Evolutionary conservation across 768 basidiomycete genomes (phyloP).

Genomic region (Galerina sulciceps): DNA sequence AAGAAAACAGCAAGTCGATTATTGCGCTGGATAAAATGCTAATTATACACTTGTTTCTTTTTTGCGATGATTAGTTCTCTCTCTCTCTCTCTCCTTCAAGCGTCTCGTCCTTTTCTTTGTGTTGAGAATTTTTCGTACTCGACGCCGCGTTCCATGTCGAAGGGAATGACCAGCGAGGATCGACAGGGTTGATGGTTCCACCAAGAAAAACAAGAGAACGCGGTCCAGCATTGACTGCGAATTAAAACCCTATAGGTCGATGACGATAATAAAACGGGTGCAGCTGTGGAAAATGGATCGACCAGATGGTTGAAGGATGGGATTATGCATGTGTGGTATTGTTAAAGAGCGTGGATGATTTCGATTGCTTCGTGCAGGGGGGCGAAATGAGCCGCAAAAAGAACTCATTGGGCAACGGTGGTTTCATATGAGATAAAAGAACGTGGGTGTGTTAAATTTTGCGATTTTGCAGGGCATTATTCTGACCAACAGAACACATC

Average conservation of each 20-base stretch:
- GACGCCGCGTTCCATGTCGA: neutral
- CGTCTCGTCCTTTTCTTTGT: neutral
- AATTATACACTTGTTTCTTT: constrained; percentile 12
- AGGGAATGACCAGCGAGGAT: neutral
- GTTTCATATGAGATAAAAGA: neutral
- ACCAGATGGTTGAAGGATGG: neutral
- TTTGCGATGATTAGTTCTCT: neutral
- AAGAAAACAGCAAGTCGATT: neutral
- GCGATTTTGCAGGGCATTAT: neutral
- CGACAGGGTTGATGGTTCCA: neutral
- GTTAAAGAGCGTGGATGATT: neutral
- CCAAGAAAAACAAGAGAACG: neutral
- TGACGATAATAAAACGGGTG: neutral
- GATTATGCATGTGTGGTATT: neutral
- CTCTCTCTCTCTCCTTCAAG: neutral
- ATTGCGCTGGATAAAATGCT: constrained; percentile 3
- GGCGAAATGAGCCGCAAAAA: no score
- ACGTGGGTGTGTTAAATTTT: constrained; percentile 1
- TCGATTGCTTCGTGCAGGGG: neutral
- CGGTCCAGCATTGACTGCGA: no score
- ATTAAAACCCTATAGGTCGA: neutral
- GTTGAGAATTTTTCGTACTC: neutral
- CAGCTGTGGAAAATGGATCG: neutral
- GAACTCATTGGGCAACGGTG: neutral
- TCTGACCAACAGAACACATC: neutral